Base-by-base conservation (phyloP, 495 filamentous ascomycete species). In the Pseudevernia furfuracea region DNA sequence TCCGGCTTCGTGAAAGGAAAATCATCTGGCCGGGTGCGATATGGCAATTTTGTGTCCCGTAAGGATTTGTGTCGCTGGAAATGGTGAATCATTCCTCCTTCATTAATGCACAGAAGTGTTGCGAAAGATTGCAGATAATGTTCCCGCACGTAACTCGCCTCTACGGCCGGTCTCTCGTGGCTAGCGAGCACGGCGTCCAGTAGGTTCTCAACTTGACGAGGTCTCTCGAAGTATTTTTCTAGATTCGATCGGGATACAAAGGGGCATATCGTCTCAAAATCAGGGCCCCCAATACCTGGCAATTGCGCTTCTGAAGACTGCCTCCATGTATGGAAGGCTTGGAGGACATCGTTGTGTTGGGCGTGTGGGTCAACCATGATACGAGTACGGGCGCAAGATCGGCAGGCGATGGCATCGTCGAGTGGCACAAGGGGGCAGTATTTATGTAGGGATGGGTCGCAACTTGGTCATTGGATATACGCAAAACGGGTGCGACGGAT, bases 271-370 rank as follows among this genome's bases (percentile, higher is more conserved):
- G 49, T 15, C 49, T 53, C 49, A 6, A 53, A 17, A 17, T 32
- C 12, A 32, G 49, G 9, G 66, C 66, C 15, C 41, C 48, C 59
- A 76, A 72, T 14, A 68, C 59, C 14, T 67, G 46, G 11, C 43
- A 53, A 17, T 44, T 4, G 78, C 67, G 3, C 69, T 62, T 5
- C 63, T 28, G 39, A 67, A 68, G 55, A 77, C 60, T 3, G 38
- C 25, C 17, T 36, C 32, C 76, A 80, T 80, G 14, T 63, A 64
- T 36, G 25, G 62, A 64, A 64, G 10, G 73, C 77, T 28, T 71
- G 61, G 21, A 71, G 62, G 63, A 77, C 75, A 58, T 73, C 70
- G 21, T 68, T 58, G 66, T 77, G 78, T 21, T 70, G 59, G 30
- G 25, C 28, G 28, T 30, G 1, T 32, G 25, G 1, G 15, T 17